phyloP scores from a whole-genome alignment of 306 rosid species.

The Comarum palustre region DNA sequence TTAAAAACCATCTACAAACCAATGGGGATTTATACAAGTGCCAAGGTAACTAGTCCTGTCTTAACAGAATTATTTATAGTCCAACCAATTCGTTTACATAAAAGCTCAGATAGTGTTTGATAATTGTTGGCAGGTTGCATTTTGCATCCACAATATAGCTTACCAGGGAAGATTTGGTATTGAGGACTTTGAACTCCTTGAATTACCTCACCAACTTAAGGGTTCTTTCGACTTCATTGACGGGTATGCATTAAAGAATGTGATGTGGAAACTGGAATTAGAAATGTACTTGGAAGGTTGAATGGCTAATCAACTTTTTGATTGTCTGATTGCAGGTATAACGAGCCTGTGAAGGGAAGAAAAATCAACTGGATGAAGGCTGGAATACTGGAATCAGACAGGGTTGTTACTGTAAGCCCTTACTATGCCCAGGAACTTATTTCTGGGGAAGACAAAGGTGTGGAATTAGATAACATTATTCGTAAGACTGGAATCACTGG shows the following conservation, averaged over 20 bases:
- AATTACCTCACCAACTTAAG: slow-evolving; percentile 36
- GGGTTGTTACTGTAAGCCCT: slow-evolving; percentile 45
- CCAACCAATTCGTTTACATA: neutral
- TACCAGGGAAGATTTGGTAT: slow-evolving; percentile 49
- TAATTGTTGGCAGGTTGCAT: slow-evolving; percentile 36
- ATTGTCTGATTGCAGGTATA: slow-evolving; percentile 28
- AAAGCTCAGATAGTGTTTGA: slow-evolving; percentile 13
- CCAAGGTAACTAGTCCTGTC: slow-evolving; percentile 34
- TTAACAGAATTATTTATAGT: neutral
- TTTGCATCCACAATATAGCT: slow-evolving; percentile 56
- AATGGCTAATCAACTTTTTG: neutral
- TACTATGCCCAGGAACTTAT: slow-evolving; percentile 45
- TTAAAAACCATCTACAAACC: slow-evolving; percentile 41
- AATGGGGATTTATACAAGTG: slow-evolving; percentile 35
- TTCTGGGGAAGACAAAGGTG: slow-evolving; percentile 44
- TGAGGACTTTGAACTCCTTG: slow-evolving; percentile 35
- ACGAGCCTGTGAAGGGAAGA: slow-evolving; percentile 46
- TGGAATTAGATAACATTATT: slow-evolving; percentile 36
- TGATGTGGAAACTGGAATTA: neutral
- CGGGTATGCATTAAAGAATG: slow-evolving; percentile 26
- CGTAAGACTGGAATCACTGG: slow-evolving; percentile 36
- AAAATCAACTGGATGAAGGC: slow-evolving; percentile 56
- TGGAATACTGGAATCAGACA: slow-evolving; percentile 38
- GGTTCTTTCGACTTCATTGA: slow-evolving; percentile 48
- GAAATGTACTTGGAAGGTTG: neutral